Base-by-base conservation (phyloP, 495 filamentous ascomycete species). In the Tuber borchii region DNA sequence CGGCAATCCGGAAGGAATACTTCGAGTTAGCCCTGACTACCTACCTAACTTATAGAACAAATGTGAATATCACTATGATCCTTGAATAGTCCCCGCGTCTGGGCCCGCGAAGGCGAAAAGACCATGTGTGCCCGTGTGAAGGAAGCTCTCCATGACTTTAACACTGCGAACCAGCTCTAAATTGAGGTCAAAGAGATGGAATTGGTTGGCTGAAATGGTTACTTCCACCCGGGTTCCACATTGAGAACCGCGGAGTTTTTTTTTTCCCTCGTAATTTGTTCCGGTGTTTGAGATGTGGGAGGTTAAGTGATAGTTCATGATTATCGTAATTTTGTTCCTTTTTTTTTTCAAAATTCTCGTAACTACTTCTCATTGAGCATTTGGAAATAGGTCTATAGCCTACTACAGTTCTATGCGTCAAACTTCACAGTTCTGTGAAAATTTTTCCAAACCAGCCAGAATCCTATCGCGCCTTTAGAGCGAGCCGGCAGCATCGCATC, bases 1-100 rank as follows among this genome's bases (percentile, higher is more conserved):
- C 82, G 95, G 95, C 79, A 97, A 98, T 88, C 95, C 95, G 61
- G 94, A 98, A 45, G 95, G 94, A 97, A 89, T 95, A 88, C 90
- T 97, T 95, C 86, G 95, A 97, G 80, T 76, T 71, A 73, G 77
- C 34, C 34, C 39, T 37, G 2, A 37, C 44, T 20, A 22, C 14
- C 31, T 42, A 26, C 20, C 16, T 39, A 22, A 16, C 34, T n/a
- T 9, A 44, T 37, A 34, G 37, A 51, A 45, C 45, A 71, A 39
- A 56, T 6, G 8, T 26, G 48, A 42, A 43, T 43, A 1, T 43
- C 10, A 45, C n/a, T n/a, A n/a, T 71, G 46, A 74, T 56, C 26
- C 22, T 26, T 26, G 51, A 75, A 69, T 78, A 82, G 76, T 74
- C 86, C 84, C 26, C 83, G 86, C 70, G 90, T 92, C 80, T 93